A percentile compares a stretch with the other conserved stretches of the same genome.
phyloP scores from a whole-genome alignment of 129 eudicot genomes.

The Flaveria linearis region DNA sequence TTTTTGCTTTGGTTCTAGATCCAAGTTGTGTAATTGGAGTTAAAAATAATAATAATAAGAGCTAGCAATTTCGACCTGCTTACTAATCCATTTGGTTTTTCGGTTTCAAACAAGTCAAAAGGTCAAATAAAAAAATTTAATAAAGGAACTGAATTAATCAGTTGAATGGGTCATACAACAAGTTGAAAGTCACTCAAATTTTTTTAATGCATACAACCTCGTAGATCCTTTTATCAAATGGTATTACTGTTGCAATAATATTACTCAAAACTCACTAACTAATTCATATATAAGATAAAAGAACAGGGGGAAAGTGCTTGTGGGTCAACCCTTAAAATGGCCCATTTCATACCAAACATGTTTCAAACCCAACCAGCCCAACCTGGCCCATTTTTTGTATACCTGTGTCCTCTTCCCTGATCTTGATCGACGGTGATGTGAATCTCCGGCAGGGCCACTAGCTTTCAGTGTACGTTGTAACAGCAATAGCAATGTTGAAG shows the following conservation, averaged over 20 bases:
- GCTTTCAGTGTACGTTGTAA: slow-evolving; percentile 79
- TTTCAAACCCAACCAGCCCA: background rate
- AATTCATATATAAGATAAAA: background rate
- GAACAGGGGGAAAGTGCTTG: background rate
- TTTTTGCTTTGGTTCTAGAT: background rate
- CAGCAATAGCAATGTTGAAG: slow-evolving; percentile 72
- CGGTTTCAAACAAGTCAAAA: background rate
- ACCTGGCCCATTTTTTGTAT: slow-evolving; percentile 9
- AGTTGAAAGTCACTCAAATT: background rate
- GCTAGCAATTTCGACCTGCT: background rate
- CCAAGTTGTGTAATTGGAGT: background rate
- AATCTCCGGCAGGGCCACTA: slow-evolving; percentile 62
- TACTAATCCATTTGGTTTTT: background rate
- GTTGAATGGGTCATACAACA: background rate
- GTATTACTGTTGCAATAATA: background rate
- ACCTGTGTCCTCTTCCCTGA: slow-evolving; percentile 96
- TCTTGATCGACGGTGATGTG: slow-evolving; percentile 61
- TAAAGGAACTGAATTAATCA: background rate
- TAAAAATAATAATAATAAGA: background rate
- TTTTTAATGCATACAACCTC: background rate
- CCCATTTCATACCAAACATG: background rate
- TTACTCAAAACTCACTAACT: background rate
- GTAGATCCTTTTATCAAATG: background rate
- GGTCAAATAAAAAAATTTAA: background rate
- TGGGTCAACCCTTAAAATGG: background rate